Conservation (phyloP, 306 rosid species). For the Elaeagnus macrophylla region DNA sequence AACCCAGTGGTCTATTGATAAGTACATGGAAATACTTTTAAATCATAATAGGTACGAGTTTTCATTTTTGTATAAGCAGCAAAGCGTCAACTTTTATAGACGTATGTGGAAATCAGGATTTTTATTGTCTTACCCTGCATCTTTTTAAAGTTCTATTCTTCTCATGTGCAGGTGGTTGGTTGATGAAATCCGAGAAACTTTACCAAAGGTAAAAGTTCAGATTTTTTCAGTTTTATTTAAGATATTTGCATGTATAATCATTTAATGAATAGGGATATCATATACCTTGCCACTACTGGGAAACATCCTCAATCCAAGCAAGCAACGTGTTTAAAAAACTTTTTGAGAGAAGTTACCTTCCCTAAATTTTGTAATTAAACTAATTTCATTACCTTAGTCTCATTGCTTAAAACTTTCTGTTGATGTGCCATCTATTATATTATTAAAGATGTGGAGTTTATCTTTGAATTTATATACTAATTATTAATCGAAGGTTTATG, state of each 20-base stretch:
- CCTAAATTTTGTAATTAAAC: no score
- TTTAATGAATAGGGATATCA: neutral
- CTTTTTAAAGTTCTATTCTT: constrained; percentile 14
- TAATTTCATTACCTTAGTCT: no score
- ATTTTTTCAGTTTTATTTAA: neutral
- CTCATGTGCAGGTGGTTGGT: constrained; percentile 72
- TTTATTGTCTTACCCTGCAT: neutral
- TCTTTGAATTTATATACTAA: neutral
- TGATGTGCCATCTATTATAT: no score
- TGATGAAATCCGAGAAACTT: constrained; percentile 82
- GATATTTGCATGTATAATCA: neutral
- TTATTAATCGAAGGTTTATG: neutral
- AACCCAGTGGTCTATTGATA: constrained; percentile 12
- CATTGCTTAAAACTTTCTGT: no score
- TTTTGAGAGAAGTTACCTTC: no score
- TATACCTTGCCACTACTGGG: no score
- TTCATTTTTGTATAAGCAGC: no score
- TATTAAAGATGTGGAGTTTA: no score
- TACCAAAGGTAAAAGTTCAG: constrained; percentile 69
- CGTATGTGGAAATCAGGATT: no score
- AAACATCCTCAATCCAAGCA: no score
- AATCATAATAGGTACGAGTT: neutral
- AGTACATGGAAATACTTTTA: neutral
- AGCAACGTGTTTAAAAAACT: no score
- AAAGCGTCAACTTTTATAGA: no score